Base-by-base conservation (phyloP, 1,284 basidiomycete species). In the Trichosporon sp. region DNA sequence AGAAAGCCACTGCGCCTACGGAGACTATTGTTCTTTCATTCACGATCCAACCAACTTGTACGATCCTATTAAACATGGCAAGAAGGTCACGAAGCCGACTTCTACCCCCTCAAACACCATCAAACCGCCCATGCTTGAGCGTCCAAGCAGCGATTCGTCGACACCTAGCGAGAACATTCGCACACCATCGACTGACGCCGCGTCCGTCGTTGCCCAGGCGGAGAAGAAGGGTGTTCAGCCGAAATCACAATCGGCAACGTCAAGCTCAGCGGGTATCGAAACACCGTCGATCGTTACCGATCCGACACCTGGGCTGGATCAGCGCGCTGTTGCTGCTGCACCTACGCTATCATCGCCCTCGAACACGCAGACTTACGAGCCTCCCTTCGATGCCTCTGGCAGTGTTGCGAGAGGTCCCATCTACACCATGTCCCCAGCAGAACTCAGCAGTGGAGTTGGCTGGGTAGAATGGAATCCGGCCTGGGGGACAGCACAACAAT, bases 21-120 rank as follows among this genome's bases (percentile, higher is more conserved):
- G 79, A 27, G 73, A 76, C 25, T 79, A 77, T 63, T 81, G 79
- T 69, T 79, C 78, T 16, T 81, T 81, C 69, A 73, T 80, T 52
- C 79, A 81, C 44, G 65, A 69, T 57, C 37, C 40, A 1, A 29
- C 44, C 31, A 69, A 69, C 59, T 62, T 64, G 25, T 66, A 61
- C 61, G 65, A 69, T 31, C 44, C 59, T 33, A 34, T 52, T 21
- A 60, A 25, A 57, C 56, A 57, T 31, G 56, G 56, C 31, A 62
- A 62, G 56, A 62, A 62, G 56, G 71, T 73, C 63, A 40, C 63
- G 23, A 66, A 68, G 59, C 16, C 25, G 3, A 21, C 19, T 16
- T 54, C 49, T 29, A 7, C 46, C 11, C 46, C 49, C 16, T 29
- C 49, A 27, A 10, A 27, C 49, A 58, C 63, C 19, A 64, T 59